phyloP scores from a whole-genome alignment of 73 alveolate genomes.

The Tetrahymena borealis region DNA sequence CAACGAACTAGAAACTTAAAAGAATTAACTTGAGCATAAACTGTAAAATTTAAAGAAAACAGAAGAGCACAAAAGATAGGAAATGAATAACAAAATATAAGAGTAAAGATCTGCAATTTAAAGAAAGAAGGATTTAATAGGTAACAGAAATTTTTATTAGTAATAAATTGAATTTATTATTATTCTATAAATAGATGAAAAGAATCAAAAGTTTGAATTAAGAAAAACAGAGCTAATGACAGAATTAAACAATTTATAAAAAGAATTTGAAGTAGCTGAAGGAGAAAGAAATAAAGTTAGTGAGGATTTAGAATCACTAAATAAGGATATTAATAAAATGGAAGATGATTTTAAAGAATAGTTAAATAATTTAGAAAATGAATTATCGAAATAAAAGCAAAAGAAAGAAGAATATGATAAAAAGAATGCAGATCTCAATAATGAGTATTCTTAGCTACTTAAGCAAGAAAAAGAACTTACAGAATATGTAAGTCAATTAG shows the following conservation, averaged over 20 bases:
- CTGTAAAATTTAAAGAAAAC: conserved; percentile 63
- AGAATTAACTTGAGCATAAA: conserved; percentile 65
- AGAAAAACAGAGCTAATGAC: neutral
- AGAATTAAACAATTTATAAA: conserved; percentile 1
- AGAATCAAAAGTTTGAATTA: conserved; percentile 8
- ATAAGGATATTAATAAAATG: neutral
- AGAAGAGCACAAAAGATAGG: conserved; percentile 72
- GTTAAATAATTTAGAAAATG: conserved; percentile 19
- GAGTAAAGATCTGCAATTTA: conserved; percentile 63
- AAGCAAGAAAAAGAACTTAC: conserved; percentile 8
- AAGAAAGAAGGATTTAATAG: conserved; percentile 64
- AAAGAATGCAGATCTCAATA: conserved; percentile 18
- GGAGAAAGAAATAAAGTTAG: conserved; percentile 14
- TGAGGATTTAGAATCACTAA: conserved; percentile 10
- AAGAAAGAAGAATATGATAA: conserved; percentile 27
- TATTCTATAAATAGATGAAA: neutral
- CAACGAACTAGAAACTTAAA: conserved; percentile 65
- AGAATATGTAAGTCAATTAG: neutral
- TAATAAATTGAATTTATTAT: neutral
- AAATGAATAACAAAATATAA: conserved; percentile 57
- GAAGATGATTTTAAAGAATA: conserved; percentile 30
- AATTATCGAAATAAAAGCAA: conserved; percentile 2
- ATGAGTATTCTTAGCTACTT: conserved; percentile 12
- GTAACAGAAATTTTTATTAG: conserved; percentile 32
- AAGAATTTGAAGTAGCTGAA: conserved; percentile 17